These are phyloP conservation scores for Phaseolus lunatus DNA, from an alignment of 306 rosid genomes.

Conservation along the genomic window DNA sequence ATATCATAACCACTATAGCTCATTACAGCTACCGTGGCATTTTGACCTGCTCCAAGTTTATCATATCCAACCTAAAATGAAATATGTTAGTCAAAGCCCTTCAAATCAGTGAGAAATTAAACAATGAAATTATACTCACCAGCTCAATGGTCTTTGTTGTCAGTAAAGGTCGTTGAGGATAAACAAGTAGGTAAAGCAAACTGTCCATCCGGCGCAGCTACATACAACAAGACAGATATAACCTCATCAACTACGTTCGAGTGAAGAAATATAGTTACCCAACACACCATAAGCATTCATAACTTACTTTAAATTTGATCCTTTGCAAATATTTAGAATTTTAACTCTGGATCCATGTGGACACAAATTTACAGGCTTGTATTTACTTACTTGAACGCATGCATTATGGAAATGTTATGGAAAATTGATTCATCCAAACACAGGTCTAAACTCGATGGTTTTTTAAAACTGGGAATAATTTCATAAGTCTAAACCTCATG, in stretches of 20 bases:
- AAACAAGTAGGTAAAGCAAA: constrained; percentile 85
- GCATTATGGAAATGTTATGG: background rate
- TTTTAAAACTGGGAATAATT: background rate
- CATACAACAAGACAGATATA: constrained; percentile 29
- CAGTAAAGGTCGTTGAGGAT: constrained; percentile 92
- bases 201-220: constrained; percentile 84
- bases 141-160: constrained; percentile 93
- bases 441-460: background rate
- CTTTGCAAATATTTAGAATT: background rate
- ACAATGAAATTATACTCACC: constrained; percentile 65
- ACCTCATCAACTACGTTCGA: constrained; percentile 10
- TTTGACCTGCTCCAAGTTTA: constrained; percentile 98
- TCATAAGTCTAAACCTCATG: constrained; percentile 4
- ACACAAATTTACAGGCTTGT: constrained; percentile 12
- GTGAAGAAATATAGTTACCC: constrained; percentile 4
- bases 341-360: constrained; percentile 1
- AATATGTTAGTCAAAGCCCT: constrained; percentile 31
- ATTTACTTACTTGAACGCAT: background rate
- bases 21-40: constrained; percentile 99
- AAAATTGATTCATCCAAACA: constrained; percentile 18
- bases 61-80: constrained; percentile 89
- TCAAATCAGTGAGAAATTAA: background rate
- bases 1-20: constrained; percentile 99
- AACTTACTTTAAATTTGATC: background rate
- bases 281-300: constrained; percentile 7